A percentile compares a stretch with the other conserved stretches of the same genome.
phyloP scores from a whole-genome alignment of 1,284 basidiomycete species.

The Rhodotorula sp. region DNA sequence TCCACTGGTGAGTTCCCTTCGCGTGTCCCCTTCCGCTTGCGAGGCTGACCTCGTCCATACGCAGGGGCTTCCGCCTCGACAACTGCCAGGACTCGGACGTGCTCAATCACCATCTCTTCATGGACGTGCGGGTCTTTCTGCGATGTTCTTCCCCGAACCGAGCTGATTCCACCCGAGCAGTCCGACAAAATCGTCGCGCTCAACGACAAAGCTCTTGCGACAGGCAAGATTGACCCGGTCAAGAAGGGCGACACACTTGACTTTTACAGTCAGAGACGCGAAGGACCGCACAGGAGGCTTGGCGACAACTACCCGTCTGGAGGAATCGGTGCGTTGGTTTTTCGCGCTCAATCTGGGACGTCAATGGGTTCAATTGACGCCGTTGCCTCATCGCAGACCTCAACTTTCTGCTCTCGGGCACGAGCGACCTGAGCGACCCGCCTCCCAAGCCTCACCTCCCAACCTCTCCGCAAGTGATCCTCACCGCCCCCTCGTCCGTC shows the following conservation, averaged over 20 bases:
- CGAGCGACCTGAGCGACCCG: neutral
- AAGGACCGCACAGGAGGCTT: slow-evolving; percentile 22
- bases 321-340: slow-evolving; percentile 27
- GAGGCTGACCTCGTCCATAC: neutral
- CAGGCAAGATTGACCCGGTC: slow-evolving; percentile 19
- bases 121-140: slow-evolving; percentile 21
- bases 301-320: slow-evolving; percentile 23
- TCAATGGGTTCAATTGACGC: too few relatives aligned
- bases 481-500: slow-evolving; percentile 18
- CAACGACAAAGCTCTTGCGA: slow-evolving; percentile 28
- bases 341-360: neutral
- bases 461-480: slow-evolving; percentile 24
- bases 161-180: slow-evolving; percentile 2
- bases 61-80: slow-evolving; percentile 36
- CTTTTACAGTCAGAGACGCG: slow-evolving; percentile 1
- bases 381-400: neutral
- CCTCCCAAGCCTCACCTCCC: slow-evolving; percentile 20
- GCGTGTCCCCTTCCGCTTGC: neutral
- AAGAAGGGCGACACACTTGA: slow-evolving; percentile 7
- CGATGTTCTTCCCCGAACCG: too few relatives aligned
- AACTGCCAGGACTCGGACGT: slow-evolving; percentile 16
- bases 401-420: neutral
- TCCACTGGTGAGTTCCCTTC: slow-evolving; percentile 29
- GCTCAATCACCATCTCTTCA: slow-evolving; percentile 26
- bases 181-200: slow-evolving; percentile 23